Base-by-base conservation (phyloP, 1,284 basidiomycete genomes). In the Cerrena zonata region DNA sequence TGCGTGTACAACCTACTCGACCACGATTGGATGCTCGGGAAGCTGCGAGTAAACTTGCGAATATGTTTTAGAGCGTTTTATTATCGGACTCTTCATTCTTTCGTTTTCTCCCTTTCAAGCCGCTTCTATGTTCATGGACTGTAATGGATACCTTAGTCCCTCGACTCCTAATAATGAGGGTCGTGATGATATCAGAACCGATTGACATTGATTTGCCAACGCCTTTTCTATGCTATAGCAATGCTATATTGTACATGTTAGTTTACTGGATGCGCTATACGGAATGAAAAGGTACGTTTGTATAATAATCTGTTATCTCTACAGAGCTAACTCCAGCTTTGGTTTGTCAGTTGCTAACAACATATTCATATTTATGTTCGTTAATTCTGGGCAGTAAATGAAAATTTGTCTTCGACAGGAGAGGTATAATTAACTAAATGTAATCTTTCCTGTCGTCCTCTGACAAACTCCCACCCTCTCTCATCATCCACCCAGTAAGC, bases 41-140 rank as follows among this genome's bases (percentile, higher is more conserved):
- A 64, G 89, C 89, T n/a, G 89, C 89, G 21, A 89, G 86, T 65
- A 91, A 90, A 65, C 74, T 91, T 50, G 89, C 88, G 5, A 91
- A 91, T 62, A 88, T 91, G 84, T 87, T 90, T 62, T 91, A 70
- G 67, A 34, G 30, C 3, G 30, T 15, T 24, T 19, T 34, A 34
- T 7, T 15, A 7, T 34, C 30, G 15, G 30, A 34, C 15, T 34
- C 15, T 18, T 41, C 10, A 5, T 19, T 41, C 39, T 51, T 24
- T 21, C 19, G 24, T 11, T 24, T 18, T 48, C 24, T 5, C 12
- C 23, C 23, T 18, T 5, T 23, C 25, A 5, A 26, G 4, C 25
- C 11, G 18, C 24, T 45, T 22, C 11, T 45, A 23, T 45, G 10
- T 11, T 26, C 30, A 34, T 45, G 5, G 15, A 19, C 19, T 23